Conservation (phyloP, 177 flowering plant genomes). For the Vitis hybrid region DNA sequence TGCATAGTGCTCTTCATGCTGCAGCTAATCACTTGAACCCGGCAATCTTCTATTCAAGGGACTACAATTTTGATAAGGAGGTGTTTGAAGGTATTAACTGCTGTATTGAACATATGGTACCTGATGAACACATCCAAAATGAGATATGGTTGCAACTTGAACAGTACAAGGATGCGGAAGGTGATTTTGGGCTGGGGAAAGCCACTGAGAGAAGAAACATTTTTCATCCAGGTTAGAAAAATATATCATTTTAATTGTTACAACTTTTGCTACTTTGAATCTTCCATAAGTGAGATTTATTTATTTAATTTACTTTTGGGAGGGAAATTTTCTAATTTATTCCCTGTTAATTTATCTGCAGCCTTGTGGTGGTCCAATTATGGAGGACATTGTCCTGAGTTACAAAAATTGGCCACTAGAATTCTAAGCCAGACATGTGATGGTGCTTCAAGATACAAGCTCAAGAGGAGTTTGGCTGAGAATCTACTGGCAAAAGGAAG, state of each 20-base stretch:
- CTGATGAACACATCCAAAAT: slow-evolving; percentile 30
- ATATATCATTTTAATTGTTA: neutral
- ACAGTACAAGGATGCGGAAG: slow-evolving; percentile 32
- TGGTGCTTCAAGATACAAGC: slow-evolving; percentile 43
- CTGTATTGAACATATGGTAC: slow-evolving; percentile 41
- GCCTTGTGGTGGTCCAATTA: slow-evolving; percentile 68
- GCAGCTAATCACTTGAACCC: slow-evolving; percentile 71
- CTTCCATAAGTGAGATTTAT: too few relatives aligned
- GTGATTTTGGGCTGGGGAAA: slow-evolving; percentile 33
- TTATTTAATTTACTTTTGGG: too few relatives aligned
- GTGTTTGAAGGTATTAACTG: slow-evolving; percentile 47
- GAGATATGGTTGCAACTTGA: slow-evolving; percentile 38
- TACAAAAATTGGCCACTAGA: slow-evolving; percentile 54
- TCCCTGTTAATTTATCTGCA: slow-evolving; percentile 26
- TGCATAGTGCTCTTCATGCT: slow-evolving; percentile 67
- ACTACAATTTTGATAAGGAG: slow-evolving; percentile 50
- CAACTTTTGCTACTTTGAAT: too few relatives aligned
- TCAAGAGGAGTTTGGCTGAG: slow-evolving; percentile 50
- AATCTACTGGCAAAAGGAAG: slow-evolving; percentile 36
- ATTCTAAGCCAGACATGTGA: slow-evolving; percentile 61
- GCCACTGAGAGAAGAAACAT: slow-evolving; percentile 22
- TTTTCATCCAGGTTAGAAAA: slow-evolving; percentile 43
- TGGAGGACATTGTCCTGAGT: slow-evolving; percentile 52
- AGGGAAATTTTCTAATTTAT: neutral
- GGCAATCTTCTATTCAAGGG: slow-evolving; percentile 37